Evolutionary conservation across 1,284 basidiomycete genomes (phyloP).

Genomic region (Tremellales sp.): DNA sequence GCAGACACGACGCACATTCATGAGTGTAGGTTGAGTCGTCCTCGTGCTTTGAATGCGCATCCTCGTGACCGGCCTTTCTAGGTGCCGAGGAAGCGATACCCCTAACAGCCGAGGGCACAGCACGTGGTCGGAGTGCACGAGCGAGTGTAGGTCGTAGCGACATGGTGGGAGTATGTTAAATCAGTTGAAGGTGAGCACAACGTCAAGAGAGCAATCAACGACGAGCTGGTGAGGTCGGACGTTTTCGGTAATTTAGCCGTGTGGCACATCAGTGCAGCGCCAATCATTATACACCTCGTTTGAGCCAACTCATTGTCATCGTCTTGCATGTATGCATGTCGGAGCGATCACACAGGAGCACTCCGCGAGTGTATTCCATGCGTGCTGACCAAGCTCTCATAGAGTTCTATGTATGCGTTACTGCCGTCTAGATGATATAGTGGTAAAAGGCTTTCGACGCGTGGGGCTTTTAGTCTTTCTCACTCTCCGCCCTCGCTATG

Average conservation of each 20-base stretch:
- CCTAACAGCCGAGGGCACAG: constrained; percentile 4
- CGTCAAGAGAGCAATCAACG: too few species aligned
- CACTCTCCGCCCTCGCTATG: too few species aligned
- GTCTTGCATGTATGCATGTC: neutral
- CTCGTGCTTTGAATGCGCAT: constrained; percentile 9
- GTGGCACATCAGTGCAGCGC: neutral
- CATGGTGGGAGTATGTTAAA: neutral
- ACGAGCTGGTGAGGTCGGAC: neutral
- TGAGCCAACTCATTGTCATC: too few species aligned
- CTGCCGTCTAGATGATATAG: too few species aligned
- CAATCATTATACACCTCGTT: too few species aligned
- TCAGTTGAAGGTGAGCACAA: too few species aligned
- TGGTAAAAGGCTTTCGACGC: too few species aligned
- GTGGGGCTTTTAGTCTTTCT: too few species aligned
- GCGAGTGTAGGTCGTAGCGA: neutral
- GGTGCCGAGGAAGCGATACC: constrained; percentile 15
- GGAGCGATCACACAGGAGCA: neutral
- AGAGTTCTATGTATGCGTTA: too few species aligned
- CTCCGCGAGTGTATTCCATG: too few species aligned
- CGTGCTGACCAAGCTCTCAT: too few species aligned
- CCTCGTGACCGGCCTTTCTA: constrained; percentile 19
- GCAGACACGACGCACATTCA: constrained; percentile 21
- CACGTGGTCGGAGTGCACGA: neutral
- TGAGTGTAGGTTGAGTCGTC: constrained; percentile 17
- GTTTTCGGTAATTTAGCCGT: neutral